Evolutionary conservation across 768 basidiomycete genomes (phyloP), one percentile per base, ranked within the genome.

Genomic region (Lactarius psammicola): DNA sequence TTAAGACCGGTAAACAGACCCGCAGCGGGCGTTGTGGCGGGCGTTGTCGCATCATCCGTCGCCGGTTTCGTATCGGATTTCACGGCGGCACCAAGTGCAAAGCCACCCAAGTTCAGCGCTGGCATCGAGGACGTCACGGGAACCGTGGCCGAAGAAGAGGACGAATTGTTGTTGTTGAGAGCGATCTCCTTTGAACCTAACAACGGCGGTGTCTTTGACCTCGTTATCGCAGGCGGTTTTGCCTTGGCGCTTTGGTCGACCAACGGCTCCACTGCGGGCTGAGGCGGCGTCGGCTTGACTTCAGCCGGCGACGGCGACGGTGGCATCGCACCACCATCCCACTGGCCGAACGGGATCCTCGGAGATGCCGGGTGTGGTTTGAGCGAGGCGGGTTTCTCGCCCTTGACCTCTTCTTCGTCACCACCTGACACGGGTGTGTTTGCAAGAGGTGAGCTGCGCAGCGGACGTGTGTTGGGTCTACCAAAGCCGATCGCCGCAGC

Each of bases 381-480:
- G 17, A 70, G 71, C 54, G 71, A 66, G 10, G 56, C 0, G 2
- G 73, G 60, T 64, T 71, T 71, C 26, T 60, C 40, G 76, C 74
- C 20, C 75, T 70, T 63, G 20, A 60, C 75, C 13, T 78, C 79
- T 38, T 81, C 80, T 15, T 77, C 78, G 10, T 83, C 83, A 18
- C 82, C 82, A 70, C 78, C 65, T 30, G 69, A 68, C 79, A 83
- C 62, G 77, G 77, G 60, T 6, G 80, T 78, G 63, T 75, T 85
- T 4, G 90, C 87, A 57, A 92, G 78, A 1, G 91, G 91, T 3
- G 91, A 92, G 69, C 91, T 92, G n/a, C 88, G 85, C 3, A 80
- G 75, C 0, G 90, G 90, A 8, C 87, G 83, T 9, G 88, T 82
- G 56, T 82, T 86, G 1, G 85, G 85, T 44, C 88, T 80, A 23